These are phyloP conservation scores for Erythrobasidium hasegawianum DNA, from an alignment of 1,284 basidiomycete species.

Conservation along the genomic window DNA sequence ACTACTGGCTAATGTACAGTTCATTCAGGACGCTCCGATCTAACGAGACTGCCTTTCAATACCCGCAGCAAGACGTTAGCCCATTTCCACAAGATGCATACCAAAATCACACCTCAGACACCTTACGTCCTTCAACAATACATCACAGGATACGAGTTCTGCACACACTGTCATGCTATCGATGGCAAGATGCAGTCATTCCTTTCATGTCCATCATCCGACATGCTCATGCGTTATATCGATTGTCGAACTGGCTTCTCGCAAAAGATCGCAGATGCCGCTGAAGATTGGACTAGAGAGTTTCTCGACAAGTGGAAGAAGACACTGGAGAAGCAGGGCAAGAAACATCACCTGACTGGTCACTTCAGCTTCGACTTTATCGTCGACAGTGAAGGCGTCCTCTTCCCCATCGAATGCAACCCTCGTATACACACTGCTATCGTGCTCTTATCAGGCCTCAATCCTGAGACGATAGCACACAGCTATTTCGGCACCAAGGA, in stretches of 20 bases:
- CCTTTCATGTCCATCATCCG: constrained; percentile 51
- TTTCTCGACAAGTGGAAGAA: constrained; percentile 47
- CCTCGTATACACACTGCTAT: constrained; percentile 52
- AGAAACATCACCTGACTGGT: constrained; percentile 46
- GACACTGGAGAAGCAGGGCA: constrained; percentile 43
- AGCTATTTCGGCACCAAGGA: constrained; percentile 37
- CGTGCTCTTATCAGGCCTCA: constrained; percentile 47
- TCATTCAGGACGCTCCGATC: constrained; percentile 51
- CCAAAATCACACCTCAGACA: constrained; percentile 43
- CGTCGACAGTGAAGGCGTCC: constrained; percentile 45
- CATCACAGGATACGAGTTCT: constrained; percentile 50
- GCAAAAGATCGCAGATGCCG: constrained; percentile 46
- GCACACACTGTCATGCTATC: constrained; percentile 52
- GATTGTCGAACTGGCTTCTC: constrained; percentile 45
- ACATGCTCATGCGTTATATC: constrained; percentile 53
- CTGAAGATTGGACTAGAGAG: constrained; percentile 49
- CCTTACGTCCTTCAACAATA: constrained; percentile 49
- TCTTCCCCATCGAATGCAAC: constrained; percentile 53
- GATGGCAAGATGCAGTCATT: constrained; percentile 51
- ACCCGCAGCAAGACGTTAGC: constrained; percentile 42
- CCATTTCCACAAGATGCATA: constrained; percentile 41
- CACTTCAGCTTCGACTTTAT: constrained; percentile 54
- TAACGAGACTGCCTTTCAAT: constrained; percentile 50
- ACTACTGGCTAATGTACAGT: not conserved
- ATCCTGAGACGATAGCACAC: constrained; percentile 38